phyloP scores from a whole-genome alignment of 768 basidiomycete genomes.

The Pleurotus tuoliensis region DNA sequence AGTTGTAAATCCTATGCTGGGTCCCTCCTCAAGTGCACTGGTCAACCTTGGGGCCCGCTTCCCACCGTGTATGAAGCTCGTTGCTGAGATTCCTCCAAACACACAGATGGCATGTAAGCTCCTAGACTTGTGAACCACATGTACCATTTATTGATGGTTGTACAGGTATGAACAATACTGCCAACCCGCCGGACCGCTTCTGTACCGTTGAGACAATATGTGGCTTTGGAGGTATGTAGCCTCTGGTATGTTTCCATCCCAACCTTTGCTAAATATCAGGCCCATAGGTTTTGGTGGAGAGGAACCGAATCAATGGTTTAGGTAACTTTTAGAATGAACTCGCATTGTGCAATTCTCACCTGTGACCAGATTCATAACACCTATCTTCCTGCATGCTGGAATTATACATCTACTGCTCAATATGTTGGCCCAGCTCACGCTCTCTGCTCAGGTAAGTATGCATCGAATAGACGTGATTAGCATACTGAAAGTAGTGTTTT shows the following conservation, averaged over 20 bases:
- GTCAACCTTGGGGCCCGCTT: slow-evolving; percentile 90
- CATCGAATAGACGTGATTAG: not conserved
- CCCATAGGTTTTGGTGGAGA: slow-evolving; percentile 35
- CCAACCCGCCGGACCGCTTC: slow-evolving; percentile 63
- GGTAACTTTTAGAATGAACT: slow-evolving; percentile 22
- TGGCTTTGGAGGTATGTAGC: slow-evolving; percentile 70
- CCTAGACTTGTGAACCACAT: not conserved
- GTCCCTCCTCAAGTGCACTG: slow-evolving; percentile 79
- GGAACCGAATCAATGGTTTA: slow-evolving; percentile 46
- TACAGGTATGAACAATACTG: slow-evolving; percentile 77
- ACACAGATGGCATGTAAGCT: slow-evolving; percentile 56
- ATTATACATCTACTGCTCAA: slow-evolving; percentile 89
- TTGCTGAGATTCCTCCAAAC: slow-evolving; percentile 50
- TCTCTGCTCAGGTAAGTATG: slow-evolving; percentile 66
- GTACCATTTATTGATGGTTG: not conserved
- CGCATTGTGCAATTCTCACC: not conserved
- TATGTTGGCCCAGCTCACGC: slow-evolving; percentile 78
- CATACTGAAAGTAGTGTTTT: slow-evolving; percentile 2
- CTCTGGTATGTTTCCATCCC: slow-evolving; percentile 23
- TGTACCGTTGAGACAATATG: slow-evolving; percentile 84
- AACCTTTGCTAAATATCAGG: not conserved
- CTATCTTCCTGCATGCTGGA: slow-evolving; percentile 95
- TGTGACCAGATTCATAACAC: slow-evolving; percentile 65
- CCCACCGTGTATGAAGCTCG: slow-evolving; percentile 86
- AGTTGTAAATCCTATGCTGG: slow-evolving; percentile 84